Base-by-base conservation (phyloP, 371 early-diverging fungal species). In the Smittium culicis region DNA sequence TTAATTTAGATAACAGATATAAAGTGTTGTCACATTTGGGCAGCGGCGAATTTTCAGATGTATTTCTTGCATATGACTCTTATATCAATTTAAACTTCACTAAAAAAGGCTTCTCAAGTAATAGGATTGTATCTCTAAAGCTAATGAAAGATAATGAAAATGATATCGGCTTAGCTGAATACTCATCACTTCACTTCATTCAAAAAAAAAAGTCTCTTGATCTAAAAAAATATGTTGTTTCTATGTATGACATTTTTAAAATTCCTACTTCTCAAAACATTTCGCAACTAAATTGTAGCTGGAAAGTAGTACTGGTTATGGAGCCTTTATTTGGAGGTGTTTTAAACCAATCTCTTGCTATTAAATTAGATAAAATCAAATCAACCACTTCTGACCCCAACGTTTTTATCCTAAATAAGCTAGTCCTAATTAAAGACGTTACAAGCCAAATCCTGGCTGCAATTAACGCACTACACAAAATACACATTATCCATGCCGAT, bases 301-400 rank as follows among this genome's bases (percentile, higher is more conserved):
- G 45, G 31, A 67, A 67, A 1, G 75, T 70, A 5, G 71, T 75
- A 29, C 35, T 77, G 55, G 76, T 76, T 35, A 77, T 75, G 76
- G 77, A 77, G 67, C 74, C 77, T 11, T 54, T 77, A 27, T 60
- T 73, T 28, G 77, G 77, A 31, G 70, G 71, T 11, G 71, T 72
- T 1, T 68, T 77, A 25, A 70, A 68, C 58, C 70, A 71, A 27
- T 72, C 76, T 25, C 70, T 76, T 54, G 70, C 71, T 16, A 67
- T 54, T 54, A 69, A 74, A 14, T 66, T 72, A 24, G 64, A 65
- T 32, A 65, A 67, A 3, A 54, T 76, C 27, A 70, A 76, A 30
- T 57, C 64, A 2, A 54, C 68, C 8, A 61, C 68, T 35, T 73
- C 72, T 34, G 67, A 75, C 20, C 63, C 56, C 16, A 57, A 57